These are phyloP conservation scores for Platanus orientalis DNA, from an alignment of 164 flowering plant species.

Conservation along the genomic window DNA sequence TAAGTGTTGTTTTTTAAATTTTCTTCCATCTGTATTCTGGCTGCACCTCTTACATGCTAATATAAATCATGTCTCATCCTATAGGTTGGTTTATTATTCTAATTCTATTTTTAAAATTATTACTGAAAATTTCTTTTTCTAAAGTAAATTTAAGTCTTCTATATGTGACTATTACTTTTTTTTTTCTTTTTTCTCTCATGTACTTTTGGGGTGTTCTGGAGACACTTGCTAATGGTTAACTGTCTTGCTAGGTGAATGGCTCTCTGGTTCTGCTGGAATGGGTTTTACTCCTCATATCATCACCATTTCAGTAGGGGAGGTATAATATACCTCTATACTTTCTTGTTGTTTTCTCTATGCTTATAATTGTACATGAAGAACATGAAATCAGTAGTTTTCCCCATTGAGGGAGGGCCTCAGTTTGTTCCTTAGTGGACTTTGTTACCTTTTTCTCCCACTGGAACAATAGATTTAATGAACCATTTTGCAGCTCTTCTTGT, in stretches of 20 bases:
- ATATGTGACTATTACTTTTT: not conserved
- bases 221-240: slow-evolving; percentile 5
- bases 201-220: not conserved
- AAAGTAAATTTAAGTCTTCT: not conserved
- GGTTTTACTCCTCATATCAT: slow-evolving; percentile 89
- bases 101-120: not conserved
- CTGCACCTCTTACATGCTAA: not conserved
- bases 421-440: not conserved
- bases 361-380: not conserved
- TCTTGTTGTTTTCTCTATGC: not conserved
- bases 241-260: slow-evolving; percentile 57
- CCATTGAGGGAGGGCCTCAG: not conserved
- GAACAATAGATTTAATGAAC: too few species aligned
- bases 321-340: slow-evolving; percentile 25
- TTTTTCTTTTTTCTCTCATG: not conserved
- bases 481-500: too few species aligned
- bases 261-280: slow-evolving; percentile 77
- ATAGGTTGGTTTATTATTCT: too few species aligned
- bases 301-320: slow-evolving; percentile 76
- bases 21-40: not conserved
- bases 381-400: not conserved
- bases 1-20: not conserved
- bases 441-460: too few species aligned
- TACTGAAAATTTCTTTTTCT: not conserved
- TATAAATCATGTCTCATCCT: too few species aligned